Evolutionary conservation across 768 basidiomycete genomes (phyloP).

Genomic region (Termitomyces sp.): DNA sequence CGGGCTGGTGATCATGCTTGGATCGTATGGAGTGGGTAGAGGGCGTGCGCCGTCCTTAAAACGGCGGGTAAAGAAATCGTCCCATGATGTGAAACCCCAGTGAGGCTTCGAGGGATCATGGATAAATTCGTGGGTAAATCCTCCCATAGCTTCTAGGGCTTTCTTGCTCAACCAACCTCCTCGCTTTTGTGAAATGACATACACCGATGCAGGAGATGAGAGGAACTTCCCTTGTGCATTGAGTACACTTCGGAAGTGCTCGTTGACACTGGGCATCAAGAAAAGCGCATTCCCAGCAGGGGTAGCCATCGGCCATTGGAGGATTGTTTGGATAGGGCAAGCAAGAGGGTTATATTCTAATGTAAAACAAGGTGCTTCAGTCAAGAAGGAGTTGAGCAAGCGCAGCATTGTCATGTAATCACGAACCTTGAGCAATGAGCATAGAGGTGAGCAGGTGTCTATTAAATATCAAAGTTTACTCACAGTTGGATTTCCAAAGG

Average conservation of each 20-base stretch:
- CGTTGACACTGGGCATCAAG: slow-evolving; percentile 39
- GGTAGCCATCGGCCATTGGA: slow-evolving; percentile 35
- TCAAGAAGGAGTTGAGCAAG: slow-evolving; percentile 36
- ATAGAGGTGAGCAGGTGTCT: background rate
- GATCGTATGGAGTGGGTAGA: slow-evolving; percentile 17
- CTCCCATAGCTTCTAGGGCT: slow-evolving; percentile 9
- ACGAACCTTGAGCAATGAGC: slow-evolving; percentile 24
- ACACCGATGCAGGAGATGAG: slow-evolving; percentile 21
- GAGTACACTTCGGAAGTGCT: slow-evolving; percentile 40
- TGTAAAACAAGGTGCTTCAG: slow-evolving; percentile 34
- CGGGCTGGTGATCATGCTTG: slow-evolving; percentile 31
- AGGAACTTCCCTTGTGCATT: slow-evolving; percentile 46
- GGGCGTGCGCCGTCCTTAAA: slow-evolving; percentile 33
- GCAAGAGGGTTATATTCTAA: slow-evolving; percentile 32
- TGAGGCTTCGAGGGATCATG: slow-evolving; percentile 2
- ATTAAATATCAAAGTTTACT: background rate
- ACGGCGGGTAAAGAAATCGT: slow-evolving; percentile 11
- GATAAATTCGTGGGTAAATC: slow-evolving; percentile 6
- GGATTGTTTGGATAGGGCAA: slow-evolving; percentile 40
- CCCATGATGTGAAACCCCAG: slow-evolving; percentile 18
- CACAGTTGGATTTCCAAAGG: slow-evolving; percentile 5
- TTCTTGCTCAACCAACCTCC: slow-evolving; percentile 41
- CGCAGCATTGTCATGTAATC: slow-evolving; percentile 35
- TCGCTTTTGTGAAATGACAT: slow-evolving; percentile 21
- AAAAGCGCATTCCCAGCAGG: slow-evolving; percentile 26